phyloP scores from a whole-genome alignment of 441 rosid species.

The Flueggea neowawraea region DNA sequence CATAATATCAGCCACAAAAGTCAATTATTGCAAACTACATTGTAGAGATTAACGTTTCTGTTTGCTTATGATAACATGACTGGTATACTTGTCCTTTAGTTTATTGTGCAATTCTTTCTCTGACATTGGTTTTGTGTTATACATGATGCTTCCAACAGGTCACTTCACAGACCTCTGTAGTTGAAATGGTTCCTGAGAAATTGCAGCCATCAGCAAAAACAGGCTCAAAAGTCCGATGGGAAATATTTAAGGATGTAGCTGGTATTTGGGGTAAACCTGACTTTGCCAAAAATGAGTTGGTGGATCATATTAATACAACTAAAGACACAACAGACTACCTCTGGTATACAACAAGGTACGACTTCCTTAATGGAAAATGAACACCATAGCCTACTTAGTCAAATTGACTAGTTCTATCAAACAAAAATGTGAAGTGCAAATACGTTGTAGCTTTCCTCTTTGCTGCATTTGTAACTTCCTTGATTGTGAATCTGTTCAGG shows the following conservation, averaged over 20 bases:
- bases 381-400: no score
- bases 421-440: no score
- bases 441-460: no score
- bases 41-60: not conserved
- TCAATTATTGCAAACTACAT: not conserved
- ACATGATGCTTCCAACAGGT: conserved; percentile 46
- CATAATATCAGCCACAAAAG: no score
- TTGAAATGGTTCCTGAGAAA: conserved; percentile 77
- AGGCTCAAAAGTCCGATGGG: conserved; percentile 53
- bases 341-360: conserved; percentile 94
- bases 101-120: conserved; percentile 1
- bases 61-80: not conserved
- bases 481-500: no score
- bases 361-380: conserved; percentile 15
- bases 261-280: conserved; percentile 86
- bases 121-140: conserved; percentile 8
- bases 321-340: conserved; percentile 86
- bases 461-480: no score
- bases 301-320: conserved; percentile 88
- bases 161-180: conserved; percentile 53
- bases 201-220: conserved; percentile 38
- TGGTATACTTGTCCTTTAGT: conserved; percentile 3
- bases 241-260: conserved; percentile 59
- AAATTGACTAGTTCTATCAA: no score
- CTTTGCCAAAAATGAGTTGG: conserved; percentile 52